phyloP scores from a whole-genome alignment of 2,329 filamentous ascomycete species.

The Arachnomyces sp. region DNA sequence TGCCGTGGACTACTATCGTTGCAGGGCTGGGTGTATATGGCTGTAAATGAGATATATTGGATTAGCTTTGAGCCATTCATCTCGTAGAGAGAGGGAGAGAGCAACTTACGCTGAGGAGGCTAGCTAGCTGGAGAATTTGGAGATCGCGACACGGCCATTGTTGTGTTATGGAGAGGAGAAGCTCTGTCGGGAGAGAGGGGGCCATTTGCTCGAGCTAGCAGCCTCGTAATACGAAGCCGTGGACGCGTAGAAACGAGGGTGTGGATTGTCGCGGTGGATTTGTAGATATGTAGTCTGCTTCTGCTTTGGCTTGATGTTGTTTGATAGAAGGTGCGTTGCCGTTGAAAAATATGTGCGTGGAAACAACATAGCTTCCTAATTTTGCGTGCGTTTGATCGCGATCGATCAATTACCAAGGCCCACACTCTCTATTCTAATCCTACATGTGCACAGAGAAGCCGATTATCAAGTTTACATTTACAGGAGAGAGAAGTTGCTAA shows the following conservation, averaged over 20 bases:
- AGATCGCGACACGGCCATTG: conserved; percentile 38
- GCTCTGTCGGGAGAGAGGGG: conserved; percentile 26
- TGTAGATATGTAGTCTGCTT: too few relatives aligned
- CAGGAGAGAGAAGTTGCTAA: too few relatives aligned
- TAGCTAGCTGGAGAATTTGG: conserved; percentile 34
- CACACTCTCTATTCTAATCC: too few relatives aligned
- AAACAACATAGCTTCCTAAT: too few relatives aligned
- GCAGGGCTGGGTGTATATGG: conserved; percentile 54
- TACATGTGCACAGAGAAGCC: too few relatives aligned
- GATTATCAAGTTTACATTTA: too few relatives aligned
- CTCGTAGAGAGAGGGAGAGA: not conserved
- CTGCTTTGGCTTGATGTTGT: too few relatives aligned
- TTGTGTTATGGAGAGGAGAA: conserved; percentile 26
- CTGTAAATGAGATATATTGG: not conserved
- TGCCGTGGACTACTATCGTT: conserved; percentile 72
- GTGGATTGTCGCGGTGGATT: too few relatives aligned
- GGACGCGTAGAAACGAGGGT: not conserved
- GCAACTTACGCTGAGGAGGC: conserved; percentile 32
- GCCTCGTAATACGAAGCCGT: not conserved
- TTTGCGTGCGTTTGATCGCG: too few relatives aligned
- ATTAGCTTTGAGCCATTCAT: not conserved
- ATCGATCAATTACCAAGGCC: too few relatives aligned
- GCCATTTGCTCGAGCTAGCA: not conserved
- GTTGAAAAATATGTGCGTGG: too few relatives aligned
- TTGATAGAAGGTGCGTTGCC: too few relatives aligned